These are phyloP conservation scores for Termitomyces sp. DNA, from an alignment of 768 basidiomycete species.

Conservation along the genomic window DNA sequence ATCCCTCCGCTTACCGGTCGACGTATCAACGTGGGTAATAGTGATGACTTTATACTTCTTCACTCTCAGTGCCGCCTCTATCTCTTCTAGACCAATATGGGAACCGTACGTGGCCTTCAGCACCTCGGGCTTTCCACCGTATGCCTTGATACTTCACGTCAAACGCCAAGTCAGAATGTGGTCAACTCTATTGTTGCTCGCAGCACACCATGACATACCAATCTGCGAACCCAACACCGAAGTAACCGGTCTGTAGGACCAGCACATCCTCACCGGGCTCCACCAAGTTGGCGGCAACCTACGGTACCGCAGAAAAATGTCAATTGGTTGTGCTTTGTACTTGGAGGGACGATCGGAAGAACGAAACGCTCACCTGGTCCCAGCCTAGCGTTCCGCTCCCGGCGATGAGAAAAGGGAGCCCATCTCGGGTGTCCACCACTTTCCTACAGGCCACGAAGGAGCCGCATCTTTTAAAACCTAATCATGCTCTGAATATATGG, in stretches of 20 bases:
- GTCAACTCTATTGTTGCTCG: conserved; percentile 18
- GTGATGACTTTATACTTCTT: conserved; percentile 81
- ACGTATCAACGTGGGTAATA: conserved; percentile 90
- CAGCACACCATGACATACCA: conserved; percentile 45
- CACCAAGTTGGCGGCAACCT: conserved; percentile 82
- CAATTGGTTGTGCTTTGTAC: not conserved
- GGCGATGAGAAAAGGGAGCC: conserved; percentile 80
- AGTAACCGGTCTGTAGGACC: conserved; percentile 86
- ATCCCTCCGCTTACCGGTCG: conserved; percentile 45
- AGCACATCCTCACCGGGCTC: conserved; percentile 68
- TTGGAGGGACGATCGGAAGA: not conserved
- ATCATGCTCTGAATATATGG: not conserved
- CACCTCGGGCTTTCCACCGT: conserved; percentile 77
- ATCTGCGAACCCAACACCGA: conserved; percentile 80
- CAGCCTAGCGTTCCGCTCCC: conserved; percentile 90
- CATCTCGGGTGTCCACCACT: conserved; percentile 62
- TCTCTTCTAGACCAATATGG: conserved; percentile 46
- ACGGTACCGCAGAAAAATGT: not conserved
- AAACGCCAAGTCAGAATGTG: not conserved
- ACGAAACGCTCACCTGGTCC: conserved; percentile 58
- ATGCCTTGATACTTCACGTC: conserved; percentile 32
- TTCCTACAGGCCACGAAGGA: conserved; percentile 32
- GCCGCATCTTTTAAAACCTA: not conserved
- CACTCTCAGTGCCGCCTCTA: conserved; percentile 58
- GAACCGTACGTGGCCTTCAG: conserved; percentile 68